Evolutionary conservation across 768 basidiomycete species (phyloP).

Genomic region (Lyophyllum decastes): DNA sequence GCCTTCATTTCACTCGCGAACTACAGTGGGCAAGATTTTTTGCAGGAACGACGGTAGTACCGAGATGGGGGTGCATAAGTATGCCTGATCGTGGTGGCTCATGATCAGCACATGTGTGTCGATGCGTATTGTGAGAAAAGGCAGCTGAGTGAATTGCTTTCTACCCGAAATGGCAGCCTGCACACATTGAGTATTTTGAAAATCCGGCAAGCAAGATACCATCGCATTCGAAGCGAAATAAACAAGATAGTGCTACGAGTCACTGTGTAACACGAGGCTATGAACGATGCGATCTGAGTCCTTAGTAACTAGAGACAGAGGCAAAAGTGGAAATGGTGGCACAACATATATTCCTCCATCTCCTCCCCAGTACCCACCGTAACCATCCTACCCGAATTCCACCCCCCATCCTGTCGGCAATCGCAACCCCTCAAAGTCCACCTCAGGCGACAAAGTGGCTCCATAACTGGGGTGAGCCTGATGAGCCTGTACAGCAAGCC

Average conservation of each 20-base stretch:
- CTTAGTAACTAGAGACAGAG: not conserved
- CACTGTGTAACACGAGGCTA: not conserved
- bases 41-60: no score
- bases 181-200: no score
- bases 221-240: not conserved
- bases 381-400: not conserved
- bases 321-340: not conserved
- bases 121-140: no score
- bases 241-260: not conserved
- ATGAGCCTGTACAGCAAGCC: not conserved
- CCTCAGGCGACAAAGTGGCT: not conserved
- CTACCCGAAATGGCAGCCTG: no score
- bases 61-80: no score
- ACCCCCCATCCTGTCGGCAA: no score
- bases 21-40: no score
- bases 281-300: not conserved
- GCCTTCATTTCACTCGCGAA: not conserved
- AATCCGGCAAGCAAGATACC: not conserved
- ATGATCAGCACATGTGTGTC: no score
- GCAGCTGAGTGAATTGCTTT: no score
- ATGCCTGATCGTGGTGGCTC: no score
- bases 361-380: not conserved
- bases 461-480: not conserved
- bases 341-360: not conserved
- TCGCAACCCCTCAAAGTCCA: not conserved